Conservation (phyloP, 2,329 filamentous ascomycete species). For the Periconia macrospinosa region DNA sequence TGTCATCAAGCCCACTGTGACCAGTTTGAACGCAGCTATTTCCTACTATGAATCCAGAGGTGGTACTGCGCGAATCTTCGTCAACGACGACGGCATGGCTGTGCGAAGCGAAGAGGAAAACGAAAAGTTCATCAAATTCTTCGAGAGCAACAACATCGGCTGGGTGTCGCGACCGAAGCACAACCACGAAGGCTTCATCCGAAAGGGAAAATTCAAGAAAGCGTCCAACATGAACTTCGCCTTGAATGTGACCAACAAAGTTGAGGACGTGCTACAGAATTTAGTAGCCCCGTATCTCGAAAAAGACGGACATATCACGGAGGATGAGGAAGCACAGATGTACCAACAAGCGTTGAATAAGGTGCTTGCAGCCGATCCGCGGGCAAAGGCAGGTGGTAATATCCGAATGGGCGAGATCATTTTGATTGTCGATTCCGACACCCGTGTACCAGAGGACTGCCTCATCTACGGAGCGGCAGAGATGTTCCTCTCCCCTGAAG, state of each 20-base stretch:
- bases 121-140: constrained; percentile 46
- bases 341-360: constrained; percentile 54
- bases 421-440: constrained; percentile 53
- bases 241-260: constrained; percentile 61
- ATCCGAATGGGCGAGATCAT: constrained; percentile 83
- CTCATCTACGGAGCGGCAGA: constrained; percentile 77
- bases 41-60: constrained; percentile 55
- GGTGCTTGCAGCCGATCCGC: constrained; percentile 68
- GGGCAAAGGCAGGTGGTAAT: constrained; percentile 76
- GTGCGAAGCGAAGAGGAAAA: constrained; percentile 53
- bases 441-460: constrained; percentile 63
- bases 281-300: constrained; percentile 43
- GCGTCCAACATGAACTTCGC: constrained; percentile 75
- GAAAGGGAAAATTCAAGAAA: constrained; percentile 34
- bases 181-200: constrained; percentile 27
- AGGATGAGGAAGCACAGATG: constrained; percentile 36
- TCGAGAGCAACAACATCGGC: constrained; percentile 52
- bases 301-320: constrained; percentile 27
- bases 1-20: constrained; percentile 75
- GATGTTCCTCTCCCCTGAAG: constrained; percentile 77
- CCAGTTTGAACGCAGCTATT: constrained; percentile 69
- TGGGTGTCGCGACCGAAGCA: constrained; percentile 52
- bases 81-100: constrained; percentile 70
- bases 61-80: constrained; percentile 66
- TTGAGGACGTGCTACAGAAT: constrained; percentile 63